Base-by-base conservation (phyloP, 2,329 filamentous ascomycete species). In the Scedosporium apiospermum region DNA sequence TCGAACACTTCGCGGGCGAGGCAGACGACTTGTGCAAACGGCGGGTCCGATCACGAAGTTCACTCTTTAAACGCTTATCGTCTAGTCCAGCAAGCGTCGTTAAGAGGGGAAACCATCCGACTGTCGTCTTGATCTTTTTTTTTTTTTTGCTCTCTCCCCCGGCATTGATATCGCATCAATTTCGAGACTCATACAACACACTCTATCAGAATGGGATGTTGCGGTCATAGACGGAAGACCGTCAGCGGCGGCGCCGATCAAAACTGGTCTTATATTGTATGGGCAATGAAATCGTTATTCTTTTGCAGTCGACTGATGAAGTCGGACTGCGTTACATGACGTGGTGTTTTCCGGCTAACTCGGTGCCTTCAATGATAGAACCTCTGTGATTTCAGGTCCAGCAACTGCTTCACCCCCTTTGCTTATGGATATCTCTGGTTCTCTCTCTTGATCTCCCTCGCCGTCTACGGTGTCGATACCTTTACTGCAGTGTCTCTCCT, bases 401-500 rank as follows among this genome's bases (percentile, higher is more conserved):
- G 83, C 34, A 93, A 90, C 14, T 92, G 89, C 73, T 87, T 89
- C 67, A 83, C 89, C 1, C 81, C 84, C 7, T 82, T 96, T 67
- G 93, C 92, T 64, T 98, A 97, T 74, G 84, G 80, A 69, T 95
- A 92, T 76, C 82, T 98, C 60, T 95, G 88, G 83, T 80, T 95
- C 64, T 89, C 91, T 68, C 82, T 93, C 55, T 63, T 92, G 61
- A 79, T 96, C 63, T 95, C 91, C 3, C 73, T 93, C 59, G 88
- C 90, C 55, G 92, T 96, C 67, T 97, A 96, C 74, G 87, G 81
- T 30, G 89, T 96, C 72, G 93, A 98, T 76, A 92, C 88, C 65
- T 98, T 97, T 72, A 97, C 93, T 4, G 93, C 93, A 65, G 84
- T 97, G 76, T 96, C 96, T 66, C 81, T 99, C 49, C 83, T 99